Conservation (phyloP, 768 basidiomycete species). For the Trametes cingulata region DNA sequence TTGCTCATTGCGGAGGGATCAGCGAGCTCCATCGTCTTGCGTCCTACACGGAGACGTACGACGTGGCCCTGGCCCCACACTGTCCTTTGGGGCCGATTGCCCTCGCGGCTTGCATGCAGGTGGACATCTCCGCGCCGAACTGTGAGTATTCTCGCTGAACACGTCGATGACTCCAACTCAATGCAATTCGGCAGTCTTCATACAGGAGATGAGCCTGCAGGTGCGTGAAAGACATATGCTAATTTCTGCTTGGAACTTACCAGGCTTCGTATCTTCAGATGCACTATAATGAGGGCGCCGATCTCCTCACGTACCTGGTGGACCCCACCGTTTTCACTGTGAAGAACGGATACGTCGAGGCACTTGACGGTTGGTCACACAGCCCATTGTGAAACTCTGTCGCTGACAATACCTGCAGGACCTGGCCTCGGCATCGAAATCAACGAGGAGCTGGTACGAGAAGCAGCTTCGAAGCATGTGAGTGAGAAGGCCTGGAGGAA, state of each 20-base stretch:
- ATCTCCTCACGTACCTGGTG: conserved; percentile 60
- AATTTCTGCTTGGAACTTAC: too few relatives aligned
- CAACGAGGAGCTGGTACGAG: conserved; percentile 55
- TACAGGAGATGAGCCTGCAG: conserved; percentile 70
- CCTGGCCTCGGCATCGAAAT: conserved; percentile 64
- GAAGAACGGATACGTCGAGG: conserved; percentile 49
- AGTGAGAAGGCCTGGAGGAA: conserved; percentile 52
- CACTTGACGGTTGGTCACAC: conserved; percentile 40
- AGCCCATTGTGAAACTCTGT: too few relatives aligned
- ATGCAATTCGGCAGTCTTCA: conserved; percentile 42
- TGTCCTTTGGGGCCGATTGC: conserved; percentile 74
- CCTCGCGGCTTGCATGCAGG: conserved; percentile 68
- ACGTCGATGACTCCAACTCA: not conserved
- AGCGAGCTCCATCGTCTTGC: conserved; percentile 60
- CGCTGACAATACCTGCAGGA: conserved; percentile 32
- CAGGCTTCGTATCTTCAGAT: conserved; percentile 40
- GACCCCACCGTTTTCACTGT: conserved; percentile 56
- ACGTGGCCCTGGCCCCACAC: conserved; percentile 71
- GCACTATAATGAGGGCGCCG: conserved; percentile 63
- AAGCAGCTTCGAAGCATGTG: conserved; percentile 37
- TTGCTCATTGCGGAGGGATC: conserved; percentile 63
- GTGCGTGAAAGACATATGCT: conserved; percentile 28
- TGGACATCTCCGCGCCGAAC: conserved; percentile 59
- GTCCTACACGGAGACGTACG: conserved; percentile 63
- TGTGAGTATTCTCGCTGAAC: conserved; percentile 40